phyloP scores from a whole-genome alignment of 768 basidiomycete species.

The Obba rivulosa region DNA sequence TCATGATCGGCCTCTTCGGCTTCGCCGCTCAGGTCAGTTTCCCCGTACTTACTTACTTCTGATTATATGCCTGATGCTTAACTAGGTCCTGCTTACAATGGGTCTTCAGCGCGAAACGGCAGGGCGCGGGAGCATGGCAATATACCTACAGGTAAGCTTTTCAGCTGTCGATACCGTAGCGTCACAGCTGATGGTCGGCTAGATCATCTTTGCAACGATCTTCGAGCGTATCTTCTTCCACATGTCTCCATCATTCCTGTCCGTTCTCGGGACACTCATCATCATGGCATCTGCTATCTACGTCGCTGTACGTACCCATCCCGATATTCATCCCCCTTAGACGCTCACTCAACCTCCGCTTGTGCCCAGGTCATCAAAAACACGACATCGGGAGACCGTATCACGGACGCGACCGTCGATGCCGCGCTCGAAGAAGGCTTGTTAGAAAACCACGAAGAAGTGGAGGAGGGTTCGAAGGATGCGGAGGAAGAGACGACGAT shows the following conservation, averaged over 20 bases:
- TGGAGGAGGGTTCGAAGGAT: slow-evolving; percentile 2
- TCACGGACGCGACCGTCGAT: slow-evolving; percentile 11
- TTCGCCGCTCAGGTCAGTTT: slow-evolving; percentile 37
- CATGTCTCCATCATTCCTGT: slow-evolving; percentile 50
- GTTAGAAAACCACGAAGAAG: slow-evolving; percentile 12
- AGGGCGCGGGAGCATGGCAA: slow-evolving; percentile 53
- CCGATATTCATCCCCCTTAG: background rate
- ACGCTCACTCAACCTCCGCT: background rate
- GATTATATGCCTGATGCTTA: background rate
- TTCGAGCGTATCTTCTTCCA: slow-evolving; percentile 66
- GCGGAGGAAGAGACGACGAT: background rate
- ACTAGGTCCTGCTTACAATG: slow-evolving; percentile 49
- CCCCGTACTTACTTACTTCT: too few relatives aligned
- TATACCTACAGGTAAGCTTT: slow-evolving; percentile 47
- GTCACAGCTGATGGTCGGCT: background rate
- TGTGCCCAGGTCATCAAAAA: slow-evolving; percentile 19
- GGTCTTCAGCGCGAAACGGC: slow-evolving; percentile 65
- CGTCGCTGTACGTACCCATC: slow-evolving; percentile 46
- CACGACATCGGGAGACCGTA: slow-evolving; percentile 1
- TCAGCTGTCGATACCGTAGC: background rate
- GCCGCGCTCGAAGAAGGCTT: slow-evolving; percentile 23
- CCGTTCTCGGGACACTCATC: slow-evolving; percentile 56
- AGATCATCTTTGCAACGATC: slow-evolving; percentile 65
- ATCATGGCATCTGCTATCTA: slow-evolving; percentile 62
- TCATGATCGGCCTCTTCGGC: slow-evolving; percentile 48